Evolutionary conservation across 441 rosid genomes (phyloP), one percentile per base, ranked within the genome.

Genomic region (Populus trichocarpa): DNA sequence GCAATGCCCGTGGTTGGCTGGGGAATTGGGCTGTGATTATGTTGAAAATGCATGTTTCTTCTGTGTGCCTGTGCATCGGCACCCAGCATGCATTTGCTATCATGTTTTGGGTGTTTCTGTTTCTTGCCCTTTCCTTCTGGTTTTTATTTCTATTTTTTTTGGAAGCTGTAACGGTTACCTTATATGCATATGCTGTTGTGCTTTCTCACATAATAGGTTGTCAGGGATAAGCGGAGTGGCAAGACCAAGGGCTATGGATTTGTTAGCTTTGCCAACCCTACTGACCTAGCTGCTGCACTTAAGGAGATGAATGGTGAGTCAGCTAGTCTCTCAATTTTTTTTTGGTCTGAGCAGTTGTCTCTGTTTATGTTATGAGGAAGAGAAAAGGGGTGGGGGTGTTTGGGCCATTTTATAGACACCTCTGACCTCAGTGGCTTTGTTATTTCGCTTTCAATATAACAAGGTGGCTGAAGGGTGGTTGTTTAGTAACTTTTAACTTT

Each of bases 191-290:
- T 38, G 20, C 53, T 50, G 82, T 30, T 50, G 82, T 30, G 35
- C 65, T 26, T 46, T 6, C 53, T 32, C 36, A 42, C 66, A 67
- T 79, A 59, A 69, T 81, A 96, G 99, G 98, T 96, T 73, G 94
- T 94, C 23, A 90, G 99, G 85, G 98, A 96, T 80, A 96, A 96
- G 87, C 86, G 97, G 66, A 94, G 97, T 6, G 97, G 99, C 32
- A 96, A 96, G 87, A 96, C 98, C 65, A 96, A 89, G 84, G 99
- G 99, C 67, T 96, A 90, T 80, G 99, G 99, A 22, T 96, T 96
- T 85, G 93, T 96, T 81, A 94, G 98, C 93, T 92, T 96, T 86
- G 84, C 88, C 68, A 96, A 84, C 77, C 93, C 92, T 70, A 75
- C 94, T 12, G 98, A 94, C 86, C 88, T 94, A 53, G 98, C 98